Evolutionary conservation across 179 eudicot species (phyloP).

Genomic region (Spinacia oleracea): DNA sequence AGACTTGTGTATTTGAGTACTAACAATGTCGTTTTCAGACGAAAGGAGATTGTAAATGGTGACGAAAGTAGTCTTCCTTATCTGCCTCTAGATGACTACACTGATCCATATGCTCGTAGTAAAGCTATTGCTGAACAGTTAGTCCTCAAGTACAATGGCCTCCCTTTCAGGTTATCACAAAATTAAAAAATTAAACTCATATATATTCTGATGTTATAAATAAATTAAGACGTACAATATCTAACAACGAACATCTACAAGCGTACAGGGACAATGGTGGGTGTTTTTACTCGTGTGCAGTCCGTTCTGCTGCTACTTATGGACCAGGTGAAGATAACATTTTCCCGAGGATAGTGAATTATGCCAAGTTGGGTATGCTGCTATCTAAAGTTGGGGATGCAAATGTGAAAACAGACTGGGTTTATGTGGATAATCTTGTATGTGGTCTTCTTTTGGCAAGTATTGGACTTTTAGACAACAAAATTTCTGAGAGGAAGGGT

Average conservation of each 20-base stretch:
- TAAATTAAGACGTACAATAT: no score
- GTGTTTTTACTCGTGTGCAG: conserved; percentile 69
- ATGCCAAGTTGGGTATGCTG: conserved; percentile 67
- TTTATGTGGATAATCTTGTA: conserved; percentile 84
- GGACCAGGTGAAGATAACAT: conserved; percentile 94
- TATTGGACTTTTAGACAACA: conserved; percentile 86
- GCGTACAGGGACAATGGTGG: conserved; percentile 67
- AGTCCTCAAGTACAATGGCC: conserved; percentile 65
- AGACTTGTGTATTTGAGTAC: conserved; percentile 85
- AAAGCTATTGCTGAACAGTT: conserved; percentile 82
- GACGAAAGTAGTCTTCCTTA: conserved; percentile 63
- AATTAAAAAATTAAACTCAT: no score
- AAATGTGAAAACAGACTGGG: conserved; percentile 76
- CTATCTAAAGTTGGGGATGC: conserved; percentile 69
- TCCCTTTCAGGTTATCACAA: conserved; percentile 54
- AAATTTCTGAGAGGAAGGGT: conserved; percentile 61
- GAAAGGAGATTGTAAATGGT: conserved; percentile 73
- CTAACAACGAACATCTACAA: conserved; percentile 31
- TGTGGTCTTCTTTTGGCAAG: conserved; percentile 74
- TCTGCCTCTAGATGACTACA: conserved; percentile 60
- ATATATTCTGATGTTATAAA: not conserved
- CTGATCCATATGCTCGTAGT: conserved; percentile 76
- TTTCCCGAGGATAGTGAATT: conserved; percentile 59
- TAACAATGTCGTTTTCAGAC: conserved; percentile 72
- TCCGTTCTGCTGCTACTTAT: conserved; percentile 90